A percentile compares a stretch with the other conserved stretches of the same genome.
Evolutionary conservation across 208 protist species (phyloP).

Genomic region (Blechomonas ayalai): DNA sequence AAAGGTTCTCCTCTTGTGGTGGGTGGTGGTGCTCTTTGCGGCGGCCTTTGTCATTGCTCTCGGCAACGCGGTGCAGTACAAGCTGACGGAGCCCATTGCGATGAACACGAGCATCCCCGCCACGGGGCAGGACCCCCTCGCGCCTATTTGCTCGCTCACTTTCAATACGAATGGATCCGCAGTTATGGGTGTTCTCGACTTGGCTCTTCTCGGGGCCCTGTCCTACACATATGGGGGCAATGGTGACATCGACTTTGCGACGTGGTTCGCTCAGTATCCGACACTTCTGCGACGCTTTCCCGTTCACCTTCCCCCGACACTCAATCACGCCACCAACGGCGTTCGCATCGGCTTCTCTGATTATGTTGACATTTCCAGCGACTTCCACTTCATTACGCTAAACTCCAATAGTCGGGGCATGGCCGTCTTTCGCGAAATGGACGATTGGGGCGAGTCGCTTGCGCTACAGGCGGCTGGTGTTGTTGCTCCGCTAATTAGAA

Average conservation of each 20-base stretch:
- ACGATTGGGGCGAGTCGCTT: slow-evolving; percentile 79
- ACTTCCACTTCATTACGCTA: slow-evolving; percentile 81
- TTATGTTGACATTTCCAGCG: slow-evolving; percentile 57
- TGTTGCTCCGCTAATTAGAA: slow-evolving; percentile 57
- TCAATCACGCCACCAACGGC: slow-evolving; percentile 55
- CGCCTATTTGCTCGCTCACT: slow-evolving; percentile 27
- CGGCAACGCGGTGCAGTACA: slow-evolving; percentile 54
- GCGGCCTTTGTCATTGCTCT: slow-evolving; percentile 64
- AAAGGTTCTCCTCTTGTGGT: slow-evolving; percentile 73
- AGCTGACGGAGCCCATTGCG: slow-evolving; percentile 36
- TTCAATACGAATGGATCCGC: slow-evolving; percentile 55
- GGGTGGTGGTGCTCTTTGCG: slow-evolving; percentile 69
- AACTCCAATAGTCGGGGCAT: slow-evolving; percentile 74
- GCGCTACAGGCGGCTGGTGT: slow-evolving; percentile 51
- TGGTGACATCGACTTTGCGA: slow-evolving; percentile 67
- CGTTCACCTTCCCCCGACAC: slow-evolving; percentile 34
- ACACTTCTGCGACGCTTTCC: slow-evolving; percentile 60
- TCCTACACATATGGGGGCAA: slow-evolving; percentile 57
- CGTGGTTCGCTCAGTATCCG: slow-evolving; percentile 59
- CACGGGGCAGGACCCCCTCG: slow-evolving; percentile 3
- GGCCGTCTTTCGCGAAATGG: slow-evolving; percentile 61
- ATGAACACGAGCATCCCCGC: slow-evolving; percentile 7
- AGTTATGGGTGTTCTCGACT: slow-evolving; percentile 44
- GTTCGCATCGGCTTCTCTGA: slow-evolving; percentile 67
- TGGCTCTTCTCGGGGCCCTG: slow-evolving; percentile 65